Base-by-base conservation (phyloP, 2,329 filamentous ascomycete species). In the Verticillium nonalfalfae region DNA sequence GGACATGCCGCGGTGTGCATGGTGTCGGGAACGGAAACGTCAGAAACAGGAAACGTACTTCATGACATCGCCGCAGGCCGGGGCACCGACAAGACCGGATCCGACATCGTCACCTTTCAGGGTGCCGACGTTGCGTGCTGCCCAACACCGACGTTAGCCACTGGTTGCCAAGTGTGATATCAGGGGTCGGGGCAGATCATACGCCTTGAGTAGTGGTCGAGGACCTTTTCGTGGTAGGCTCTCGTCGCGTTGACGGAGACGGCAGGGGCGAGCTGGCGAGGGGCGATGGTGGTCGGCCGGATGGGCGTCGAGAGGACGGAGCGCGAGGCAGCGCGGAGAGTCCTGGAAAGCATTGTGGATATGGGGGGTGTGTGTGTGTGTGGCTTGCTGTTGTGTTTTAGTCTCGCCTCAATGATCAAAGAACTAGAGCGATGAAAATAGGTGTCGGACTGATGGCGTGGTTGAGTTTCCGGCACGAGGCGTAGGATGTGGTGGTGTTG, bases 61-160 rank as follows among this genome's bases (percentile, higher is more conserved):
- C 90, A 96, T 96, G 66, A 96, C 91, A 75, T 96, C 92, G 76
- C 91, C 91, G 73, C 91, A 96, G 55, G 91, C 91, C 55, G 91
- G 92, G 14, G 91, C 91, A 68, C 91, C 91, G 66, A 97, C 93
- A 60, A 97, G 89, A 54, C 93, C 93, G 18, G 93, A 96, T 67
- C 93, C 93, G 64, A 97, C 93, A 66, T 95, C 90, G 67, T 95
- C 91, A 65, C 85, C 85, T 82, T 96, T 96, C 73, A 85, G 78
- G 62, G 82, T 83, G 60, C 82, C 82, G 63, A 83, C 81, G 66
- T 84, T 84, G 63, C 82, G 81, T 55, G 80, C 84, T 96, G 70
- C 26, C 26, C 67, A 21, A 4, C 21, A 10, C 45, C n/a, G 15
- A 40, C 11, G 45, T 50, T 26, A 50, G 45, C 45, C 45, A 13